phyloP scores from a whole-genome alignment of 2,329 filamentous ascomycete genomes.

The Botrytis fragariae region DNA sequence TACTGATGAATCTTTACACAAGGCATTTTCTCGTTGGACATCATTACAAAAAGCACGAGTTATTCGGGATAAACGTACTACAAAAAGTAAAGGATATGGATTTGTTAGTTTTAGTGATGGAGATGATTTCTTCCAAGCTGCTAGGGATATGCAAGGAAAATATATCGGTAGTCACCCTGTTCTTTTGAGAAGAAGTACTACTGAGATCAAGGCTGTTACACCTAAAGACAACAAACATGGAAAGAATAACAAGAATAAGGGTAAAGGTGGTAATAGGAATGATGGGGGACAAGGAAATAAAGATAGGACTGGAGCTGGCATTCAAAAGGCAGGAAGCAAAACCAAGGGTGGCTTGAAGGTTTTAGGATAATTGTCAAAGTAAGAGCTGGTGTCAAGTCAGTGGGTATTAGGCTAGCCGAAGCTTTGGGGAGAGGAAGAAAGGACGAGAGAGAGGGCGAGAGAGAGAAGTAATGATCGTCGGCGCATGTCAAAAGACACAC shows the following conservation, averaged over 20 bases:
- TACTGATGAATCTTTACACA: slow-evolving; percentile 90
- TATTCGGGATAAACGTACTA: slow-evolving; percentile 90
- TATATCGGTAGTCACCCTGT: slow-evolving; percentile 98
- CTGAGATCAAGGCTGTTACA: slow-evolving; percentile 80
- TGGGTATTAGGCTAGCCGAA: background rate
- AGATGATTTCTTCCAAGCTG: slow-evolving; percentile 94
- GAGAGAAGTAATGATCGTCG: background rate
- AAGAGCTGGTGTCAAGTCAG: background rate
- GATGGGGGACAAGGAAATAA: slow-evolving; percentile 40
- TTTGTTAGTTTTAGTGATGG: slow-evolving; percentile 95
- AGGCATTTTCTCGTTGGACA: slow-evolving; percentile 85
- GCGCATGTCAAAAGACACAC: background rate
- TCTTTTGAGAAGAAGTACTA: slow-evolving; percentile 80
- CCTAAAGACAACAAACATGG: slow-evolving; percentile 60
- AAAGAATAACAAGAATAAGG: slow-evolving; percentile 41
- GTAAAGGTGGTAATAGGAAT: slow-evolving; percentile 40
- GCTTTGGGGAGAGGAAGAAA: background rate
- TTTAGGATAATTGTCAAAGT: slow-evolving; percentile 48
- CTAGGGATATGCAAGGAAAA: slow-evolving; percentile 98
- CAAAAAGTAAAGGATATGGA: slow-evolving; percentile 93
- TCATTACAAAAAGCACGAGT: slow-evolving; percentile 92
- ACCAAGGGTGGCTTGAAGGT: slow-evolving; percentile 64
- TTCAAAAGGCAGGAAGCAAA: slow-evolving; percentile 63
- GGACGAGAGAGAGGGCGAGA: background rate
- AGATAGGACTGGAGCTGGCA: slow-evolving; percentile 47